phyloP scores from a whole-genome alignment of 2,329 filamentous ascomycete genomes.

The Pseudogymnoascus sp. region DNA sequence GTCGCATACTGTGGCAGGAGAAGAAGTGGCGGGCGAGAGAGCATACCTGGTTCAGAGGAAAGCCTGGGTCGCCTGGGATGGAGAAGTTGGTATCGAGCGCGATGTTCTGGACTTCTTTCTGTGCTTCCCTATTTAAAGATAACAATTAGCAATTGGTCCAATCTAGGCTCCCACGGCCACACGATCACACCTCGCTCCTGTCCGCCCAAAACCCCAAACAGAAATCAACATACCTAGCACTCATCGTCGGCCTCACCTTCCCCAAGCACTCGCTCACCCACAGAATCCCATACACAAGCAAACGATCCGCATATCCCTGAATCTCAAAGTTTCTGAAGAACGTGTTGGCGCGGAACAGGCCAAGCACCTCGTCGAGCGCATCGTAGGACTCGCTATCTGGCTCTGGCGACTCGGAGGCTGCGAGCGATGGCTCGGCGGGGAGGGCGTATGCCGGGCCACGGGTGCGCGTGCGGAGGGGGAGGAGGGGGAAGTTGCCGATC shows the following conservation, averaged over 20 bases:
- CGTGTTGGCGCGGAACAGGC: constrained; percentile 93
- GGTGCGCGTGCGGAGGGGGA: constrained; percentile 88
- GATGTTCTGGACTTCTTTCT: constrained; percentile 75
- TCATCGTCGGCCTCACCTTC: constrained; percentile 73
- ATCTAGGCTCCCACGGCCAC: background rate
- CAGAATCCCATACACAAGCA: constrained; percentile 93
- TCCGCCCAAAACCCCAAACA: background rate
- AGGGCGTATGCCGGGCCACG: constrained; percentile 92
- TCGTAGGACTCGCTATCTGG: constrained; percentile 91
- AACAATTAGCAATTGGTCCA: constrained; percentile 5
- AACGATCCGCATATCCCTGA: constrained; percentile 86
- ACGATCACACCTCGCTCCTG: background rate
- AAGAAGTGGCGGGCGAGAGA: background rate
- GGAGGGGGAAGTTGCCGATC: constrained; percentile 86
- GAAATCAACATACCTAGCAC: constrained; percentile 43
- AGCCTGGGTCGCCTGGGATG: constrained; percentile 85
- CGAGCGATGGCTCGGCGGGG: constrained; percentile 38
- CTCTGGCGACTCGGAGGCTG: constrained; percentile 51
- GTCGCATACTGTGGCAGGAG: background rate
- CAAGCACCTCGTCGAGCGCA: constrained; percentile 86
- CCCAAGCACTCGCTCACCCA: constrained; percentile 84
- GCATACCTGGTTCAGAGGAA: constrained; percentile 77
- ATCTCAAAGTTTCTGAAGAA: constrained; percentile 99
- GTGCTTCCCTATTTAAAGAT: constrained; percentile 34
- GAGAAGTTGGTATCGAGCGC: constrained; percentile 91